A percentile compares a stretch with the other conserved stretches of the same genome.
Evolutionary conservation across 2,329 filamentous ascomycete genomes (phyloP).

Genomic region (Delphinella strobiligena): DNA sequence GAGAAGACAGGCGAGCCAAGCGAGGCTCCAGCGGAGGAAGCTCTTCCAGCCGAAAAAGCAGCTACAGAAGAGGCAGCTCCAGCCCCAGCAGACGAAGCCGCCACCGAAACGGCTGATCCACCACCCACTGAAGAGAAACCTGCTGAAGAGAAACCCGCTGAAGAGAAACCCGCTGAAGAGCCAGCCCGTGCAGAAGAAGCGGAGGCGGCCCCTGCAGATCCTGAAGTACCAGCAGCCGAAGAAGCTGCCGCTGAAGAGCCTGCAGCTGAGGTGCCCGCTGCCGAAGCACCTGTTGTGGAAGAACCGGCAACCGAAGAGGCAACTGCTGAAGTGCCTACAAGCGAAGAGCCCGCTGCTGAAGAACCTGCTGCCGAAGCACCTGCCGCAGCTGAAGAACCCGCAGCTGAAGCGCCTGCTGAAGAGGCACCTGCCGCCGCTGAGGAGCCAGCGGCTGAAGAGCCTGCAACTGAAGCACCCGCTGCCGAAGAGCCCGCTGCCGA

Average conservation of each 20-base stretch:
- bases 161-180: neutral
- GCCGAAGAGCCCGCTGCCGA: neutral
- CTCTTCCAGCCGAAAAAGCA: neutral
- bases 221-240: neutral
- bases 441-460: neutral
- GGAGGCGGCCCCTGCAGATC: neutral
- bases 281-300: neutral
- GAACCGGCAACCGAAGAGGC: neutral
- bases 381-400: neutral
- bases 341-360: neutral
- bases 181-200: neutral
- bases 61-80: neutral
- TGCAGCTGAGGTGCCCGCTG: neutral
- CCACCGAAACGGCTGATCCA: neutral
- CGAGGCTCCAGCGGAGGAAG: neutral
- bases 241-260: neutral
- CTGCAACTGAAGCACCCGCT: neutral
- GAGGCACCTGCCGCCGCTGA: neutral
- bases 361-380: neutral
- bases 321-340: neutral
- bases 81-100: neutral
- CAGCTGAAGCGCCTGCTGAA: neutral
- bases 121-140: neutral
- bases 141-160: neutral
- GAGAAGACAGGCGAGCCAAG: too few relatives aligned